A percentile compares a stretch with the other conserved stretches of the same genome.
These are phyloP conservation scores for Benincasa hispida DNA, from an alignment of 306 rosid genomes.

Conservation along the genomic window DNA sequence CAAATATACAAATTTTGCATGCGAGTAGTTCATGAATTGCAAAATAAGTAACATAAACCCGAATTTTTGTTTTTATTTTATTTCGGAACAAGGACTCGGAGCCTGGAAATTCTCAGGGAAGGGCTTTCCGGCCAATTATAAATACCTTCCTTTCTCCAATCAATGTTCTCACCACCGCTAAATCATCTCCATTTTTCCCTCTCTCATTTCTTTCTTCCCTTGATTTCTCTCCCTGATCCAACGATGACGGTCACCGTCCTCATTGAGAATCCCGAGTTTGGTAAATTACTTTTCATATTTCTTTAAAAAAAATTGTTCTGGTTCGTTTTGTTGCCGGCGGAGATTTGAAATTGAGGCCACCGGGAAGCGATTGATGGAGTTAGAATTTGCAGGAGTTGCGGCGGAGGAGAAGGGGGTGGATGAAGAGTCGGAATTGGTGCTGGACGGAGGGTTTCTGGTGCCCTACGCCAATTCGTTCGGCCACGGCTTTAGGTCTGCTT, in stretches of 20 bases:
- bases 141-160: conserved; percentile 18
- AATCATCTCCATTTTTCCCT: background rate
- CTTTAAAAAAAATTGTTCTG: background rate
- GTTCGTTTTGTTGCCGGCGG: background rate
- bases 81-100: conserved; percentile 59
- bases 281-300: conserved; percentile 13
- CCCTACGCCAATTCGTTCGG: conserved; percentile 69
- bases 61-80: conserved; percentile 3
- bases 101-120: conserved; percentile 62
- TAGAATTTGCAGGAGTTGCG: conserved; percentile 6
- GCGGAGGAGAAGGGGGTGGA: conserved; percentile 23
- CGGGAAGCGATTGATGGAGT: background rate
- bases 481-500: conserved; percentile 53
- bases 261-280: conserved; percentile 32
- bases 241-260: conserved; percentile 45
- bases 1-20: background rate
- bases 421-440: conserved; percentile 35
- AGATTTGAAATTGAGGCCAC: background rate
- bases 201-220: background rate
- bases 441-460: conserved; percentile 51
- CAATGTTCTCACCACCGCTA: conserved; percentile 5
- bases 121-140: conserved; percentile 81
- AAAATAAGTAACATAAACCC: conserved; percentile 8
- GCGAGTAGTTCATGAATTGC: background rate
- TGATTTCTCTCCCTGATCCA: background rate